Evolutionary conservation across 2,329 filamentous ascomycete species (phyloP), one percentile per base, ranked within the genome.

Genomic region (Uncinocarpus reesii): DNA sequence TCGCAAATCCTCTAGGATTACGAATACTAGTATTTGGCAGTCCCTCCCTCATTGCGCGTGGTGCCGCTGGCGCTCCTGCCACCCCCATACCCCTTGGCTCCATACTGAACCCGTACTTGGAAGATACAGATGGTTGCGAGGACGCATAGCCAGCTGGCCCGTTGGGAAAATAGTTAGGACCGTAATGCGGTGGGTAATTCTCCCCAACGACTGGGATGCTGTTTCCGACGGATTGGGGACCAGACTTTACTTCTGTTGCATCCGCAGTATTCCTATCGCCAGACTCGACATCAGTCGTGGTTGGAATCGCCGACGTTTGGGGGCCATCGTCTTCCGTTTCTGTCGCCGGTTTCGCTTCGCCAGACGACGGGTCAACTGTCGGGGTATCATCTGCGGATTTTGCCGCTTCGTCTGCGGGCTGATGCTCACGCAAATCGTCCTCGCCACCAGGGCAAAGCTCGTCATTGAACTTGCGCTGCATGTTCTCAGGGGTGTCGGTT

Each of bases 41-140:
- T 24, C 88, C 87, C 66, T 92, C 84, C 54, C 90, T 79, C 86
- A 96, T 94, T 15, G 92, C 92, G 67, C 92, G 89, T 41, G 92
- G 92, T 7, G 89, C 92, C 47, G 84, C 94, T 23, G 92, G 92
- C 23, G 92, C 92, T 68, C 77, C 77, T 60, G 71, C 71, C 45
- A 80, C 76, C 31, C 76, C 77, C 75, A 86, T 68, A 3, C 73
- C 73, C 24, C 38, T 20, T 18, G 46, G 31, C 23, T 42, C 31
- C 10, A 11, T 28, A 26, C 35, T 32, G 34, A 47, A 41, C 4
- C 35, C 45, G 16, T 47, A 41, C 7, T 21, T 18, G 13, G 35
- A 16, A 24, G 35, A 18, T 24, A 35, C 26, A 11, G 45, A 20
- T 32, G 10, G 35, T 6, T 41, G 45, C n/a, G 37, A 16, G 6